Conservation (phyloP, 1,284 basidiomycete genomes). For the Meira nashicola region DNA sequence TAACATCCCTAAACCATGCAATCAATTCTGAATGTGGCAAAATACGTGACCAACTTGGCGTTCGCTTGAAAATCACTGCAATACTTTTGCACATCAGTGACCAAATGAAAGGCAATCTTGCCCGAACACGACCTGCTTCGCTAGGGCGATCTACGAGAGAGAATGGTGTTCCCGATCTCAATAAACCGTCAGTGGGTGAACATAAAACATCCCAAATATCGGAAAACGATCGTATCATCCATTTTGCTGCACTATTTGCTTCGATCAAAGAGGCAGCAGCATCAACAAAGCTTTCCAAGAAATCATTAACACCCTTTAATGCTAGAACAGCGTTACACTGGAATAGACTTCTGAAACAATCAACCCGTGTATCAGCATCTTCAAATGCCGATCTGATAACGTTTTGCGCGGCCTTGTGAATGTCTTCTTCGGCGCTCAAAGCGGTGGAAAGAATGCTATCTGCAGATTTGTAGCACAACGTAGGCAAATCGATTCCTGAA, state of each 20-base stretch:
- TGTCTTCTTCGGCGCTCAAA: slow-evolving; percentile 31
- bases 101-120: slow-evolving; percentile 39
- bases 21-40: slow-evolving; percentile 29
- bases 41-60: slow-evolving; percentile 41
- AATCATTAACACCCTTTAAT: slow-evolving; percentile 27
- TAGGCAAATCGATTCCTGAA: background rate
- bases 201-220: slow-evolving; percentile 48
- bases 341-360: slow-evolving; percentile 40
- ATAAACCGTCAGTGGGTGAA: slow-evolving; percentile 40
- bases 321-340: slow-evolving; percentile 25
- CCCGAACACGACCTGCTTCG: slow-evolving; percentile 21
- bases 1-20: slow-evolving; percentile 49
- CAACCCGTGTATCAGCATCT: slow-evolving; percentile 31
- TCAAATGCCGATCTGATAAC: slow-evolving; percentile 37
- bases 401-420: slow-evolving; percentile 36
- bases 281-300: slow-evolving; percentile 27
- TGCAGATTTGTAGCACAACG: slow-evolving; percentile 25
- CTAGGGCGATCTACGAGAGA: slow-evolving; percentile 26
- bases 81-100: slow-evolving; percentile 40
- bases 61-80: slow-evolving; percentile 40
- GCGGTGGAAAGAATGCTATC: slow-evolving; percentile 31
- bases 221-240: slow-evolving; percentile 41
- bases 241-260: slow-evolving; percentile 40
- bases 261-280: slow-evolving; percentile 27
- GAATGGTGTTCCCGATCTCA: slow-evolving; percentile 39